Conservation (phyloP, 257 asterid species). For the Ballota nigra region DNA sequence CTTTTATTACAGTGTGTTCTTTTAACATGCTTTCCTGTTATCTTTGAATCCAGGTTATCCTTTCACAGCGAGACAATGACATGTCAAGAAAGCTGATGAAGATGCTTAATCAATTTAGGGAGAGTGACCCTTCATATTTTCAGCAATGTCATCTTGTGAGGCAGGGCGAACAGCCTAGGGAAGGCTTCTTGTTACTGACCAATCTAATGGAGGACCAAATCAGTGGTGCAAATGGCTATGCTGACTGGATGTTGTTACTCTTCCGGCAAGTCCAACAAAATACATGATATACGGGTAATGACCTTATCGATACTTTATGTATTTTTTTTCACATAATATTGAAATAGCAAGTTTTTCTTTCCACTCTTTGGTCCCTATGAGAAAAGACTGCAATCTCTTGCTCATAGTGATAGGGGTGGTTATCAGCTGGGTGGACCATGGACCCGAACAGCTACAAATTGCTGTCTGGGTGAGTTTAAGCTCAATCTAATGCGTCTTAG, state of each 20-base stretch:
- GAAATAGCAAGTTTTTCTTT: not conserved
- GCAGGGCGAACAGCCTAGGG: conserved; percentile 88
- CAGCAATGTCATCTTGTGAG: conserved; percentile 70
- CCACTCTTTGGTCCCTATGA: not conserved
- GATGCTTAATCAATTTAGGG: conserved; percentile 50
- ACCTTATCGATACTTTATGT: not conserved
- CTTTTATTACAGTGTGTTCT: not conserved
- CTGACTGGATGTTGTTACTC: conserved; percentile 74
- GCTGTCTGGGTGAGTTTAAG: not conserved
- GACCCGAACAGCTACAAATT: not conserved
- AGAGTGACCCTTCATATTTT: conserved; percentile 57
- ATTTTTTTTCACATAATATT: not conserved
- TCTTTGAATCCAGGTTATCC: conserved; percentile 49
- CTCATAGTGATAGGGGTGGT: not conserved
- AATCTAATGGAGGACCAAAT: conserved; percentile 69
- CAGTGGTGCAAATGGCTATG: conserved; percentile 64
- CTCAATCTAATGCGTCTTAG: not conserved
- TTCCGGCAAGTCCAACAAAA: conserved; percentile 71
- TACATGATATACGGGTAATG: conserved; percentile 54
- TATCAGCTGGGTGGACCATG: not conserved
- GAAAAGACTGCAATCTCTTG: not conserved
- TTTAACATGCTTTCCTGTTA: conserved; percentile 21
- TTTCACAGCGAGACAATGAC: conserved; percentile 48
- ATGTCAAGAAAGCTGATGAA: conserved; percentile 60
- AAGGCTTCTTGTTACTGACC: conserved; percentile 52